Percentiles rank a stretch among this genome's conserved stretches.
These are phyloP conservation scores for Dalechampia spathulata DNA, from an alignment of 441 rosid genomes.

Conservation along the genomic window DNA sequence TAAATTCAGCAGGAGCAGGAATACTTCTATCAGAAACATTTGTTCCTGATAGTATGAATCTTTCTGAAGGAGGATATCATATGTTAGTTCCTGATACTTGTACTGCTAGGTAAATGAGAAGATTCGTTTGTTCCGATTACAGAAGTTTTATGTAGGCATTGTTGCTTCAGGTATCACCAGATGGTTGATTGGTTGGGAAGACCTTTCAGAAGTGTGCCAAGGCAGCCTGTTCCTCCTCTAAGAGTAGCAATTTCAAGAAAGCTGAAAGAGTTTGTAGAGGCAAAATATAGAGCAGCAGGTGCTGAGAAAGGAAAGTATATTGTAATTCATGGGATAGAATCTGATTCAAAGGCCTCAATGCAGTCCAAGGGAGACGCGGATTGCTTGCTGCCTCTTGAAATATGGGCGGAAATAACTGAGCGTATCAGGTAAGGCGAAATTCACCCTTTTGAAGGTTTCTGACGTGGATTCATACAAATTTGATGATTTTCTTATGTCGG, in stretches of 20 bases:
- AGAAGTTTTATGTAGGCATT: not conserved
- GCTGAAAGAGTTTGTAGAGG: conserved; percentile 68
- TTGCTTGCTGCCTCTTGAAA: conserved; percentile 58
- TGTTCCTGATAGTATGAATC: conserved; percentile 52
- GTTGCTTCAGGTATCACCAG: conserved; percentile 63
- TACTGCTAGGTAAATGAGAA: not conserved
- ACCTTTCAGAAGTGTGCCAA: conserved; percentile 72
- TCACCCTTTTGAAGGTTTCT: not conserved
- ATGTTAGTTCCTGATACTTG: conserved; percentile 42
- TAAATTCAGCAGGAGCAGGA: conserved; percentile 94
- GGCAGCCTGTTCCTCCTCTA: conserved; percentile 55
- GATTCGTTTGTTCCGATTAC: not conserved
- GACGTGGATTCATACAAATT: not conserved
- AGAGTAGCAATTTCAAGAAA: conserved; percentile 71
- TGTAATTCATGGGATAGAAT: conserved; percentile 86
- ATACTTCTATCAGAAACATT: conserved; percentile 69
- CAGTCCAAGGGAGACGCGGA: conserved; percentile 76
- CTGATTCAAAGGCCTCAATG: conserved; percentile 93
- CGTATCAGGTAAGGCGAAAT: conserved; percentile 43
- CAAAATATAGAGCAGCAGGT: conserved; percentile 62
- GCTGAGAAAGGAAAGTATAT: conserved; percentile 69
- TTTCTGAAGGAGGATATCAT: conserved; percentile 64
- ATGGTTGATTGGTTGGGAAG: conserved; percentile 85
- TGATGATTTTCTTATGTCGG: not conserved
- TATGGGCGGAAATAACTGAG: conserved; percentile 64